phyloP scores from a whole-genome alignment of 2,329 filamentous ascomycete genomes.

The Cladosporium halotolerans region DNA sequence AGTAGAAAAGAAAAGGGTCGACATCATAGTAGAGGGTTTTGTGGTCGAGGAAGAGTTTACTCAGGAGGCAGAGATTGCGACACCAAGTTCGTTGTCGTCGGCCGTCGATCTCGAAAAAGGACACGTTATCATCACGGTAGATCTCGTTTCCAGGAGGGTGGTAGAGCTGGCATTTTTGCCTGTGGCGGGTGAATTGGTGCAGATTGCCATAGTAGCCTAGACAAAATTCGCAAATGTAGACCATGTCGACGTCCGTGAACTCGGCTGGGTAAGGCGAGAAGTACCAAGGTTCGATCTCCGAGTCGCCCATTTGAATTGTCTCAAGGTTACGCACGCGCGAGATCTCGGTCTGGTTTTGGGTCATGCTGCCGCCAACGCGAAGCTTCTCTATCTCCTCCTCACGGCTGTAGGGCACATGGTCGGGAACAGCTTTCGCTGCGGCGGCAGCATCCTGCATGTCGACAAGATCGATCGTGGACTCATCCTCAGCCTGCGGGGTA shows the following conservation, averaged over 20 bases:
- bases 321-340: conserved; percentile 92
- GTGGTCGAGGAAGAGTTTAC: conserved; percentile 94
- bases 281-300: conserved; percentile 95
- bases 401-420: conserved; percentile 56
- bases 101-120: conserved; percentile 96
- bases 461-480: conserved; percentile 47
- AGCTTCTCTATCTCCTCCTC: conserved; percentile 96
- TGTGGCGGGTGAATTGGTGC: conserved; percentile 77
- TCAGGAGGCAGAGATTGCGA: conserved; percentile 87
- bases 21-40: conserved; percentile 99
- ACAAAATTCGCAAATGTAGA: conserved; percentile 97
- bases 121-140: conserved; percentile 88
- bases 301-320: conserved; percentile 86
- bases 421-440: conserved; percentile 46
- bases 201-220: conserved; percentile 81
- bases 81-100: conserved; percentile 93
- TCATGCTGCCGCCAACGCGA: conserved; percentile 93
- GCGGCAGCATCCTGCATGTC: conserved; percentile 48
- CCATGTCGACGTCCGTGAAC: conserved; percentile 80
- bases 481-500: conserved; percentile 47
- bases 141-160: conserved; percentile 98
- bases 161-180: conserved; percentile 79
- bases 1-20: conserved; percentile 98
- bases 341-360: conserved; percentile 94
- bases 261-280: conserved; percentile 93